Evolutionary conservation across 2,329 filamentous ascomycete species (phyloP).

Genomic region (Orbilia quercus): DNA sequence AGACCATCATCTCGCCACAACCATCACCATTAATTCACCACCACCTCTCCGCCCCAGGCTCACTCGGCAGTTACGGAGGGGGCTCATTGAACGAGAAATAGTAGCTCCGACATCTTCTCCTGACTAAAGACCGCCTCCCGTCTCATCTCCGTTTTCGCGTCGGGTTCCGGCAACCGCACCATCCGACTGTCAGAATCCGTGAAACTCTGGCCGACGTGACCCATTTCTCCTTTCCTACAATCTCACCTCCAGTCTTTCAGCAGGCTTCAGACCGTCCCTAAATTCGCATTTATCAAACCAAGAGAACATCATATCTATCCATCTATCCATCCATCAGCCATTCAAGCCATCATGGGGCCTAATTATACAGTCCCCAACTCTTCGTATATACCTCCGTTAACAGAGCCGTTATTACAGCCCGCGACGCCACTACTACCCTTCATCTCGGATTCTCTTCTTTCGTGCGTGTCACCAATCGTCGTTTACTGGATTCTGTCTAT

Average conservation of each 20-base stretch:
- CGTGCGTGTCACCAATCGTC: constrained; percentile 78
- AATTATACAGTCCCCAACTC: constrained; percentile 65
- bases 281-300: constrained; percentile 10
- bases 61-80: background rate
- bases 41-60: background rate
- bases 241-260: constrained; percentile 37
- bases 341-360: constrained; percentile 33
- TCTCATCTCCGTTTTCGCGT: constrained; percentile 12
- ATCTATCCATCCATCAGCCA: constrained; percentile 14
- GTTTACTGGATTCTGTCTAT: constrained; percentile 90
- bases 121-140: background rate
- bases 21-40: background rate
- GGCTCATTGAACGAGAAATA: constrained; percentile 12
- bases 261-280: constrained; percentile 20
- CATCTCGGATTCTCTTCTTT: constrained; percentile 83
- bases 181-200: constrained; percentile 27
- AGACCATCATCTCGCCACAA: constrained; percentile 14
- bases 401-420: constrained; percentile 75
- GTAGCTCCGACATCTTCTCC: constrained; percentile 15
- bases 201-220: constrained; percentile 30
- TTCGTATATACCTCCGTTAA: constrained; percentile 84
- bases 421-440: constrained; percentile 78
- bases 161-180: constrained; percentile 36
- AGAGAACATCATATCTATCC: constrained; percentile 17
- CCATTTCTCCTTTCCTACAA: constrained; percentile 26